Percentiles rank a stretch among this genome's conserved stretches.
These are phyloP conservation scores for Cladosporium sp. DNA, from an alignment of 2,329 filamentous ascomycete genomes.

Conservation along the genomic window DNA sequence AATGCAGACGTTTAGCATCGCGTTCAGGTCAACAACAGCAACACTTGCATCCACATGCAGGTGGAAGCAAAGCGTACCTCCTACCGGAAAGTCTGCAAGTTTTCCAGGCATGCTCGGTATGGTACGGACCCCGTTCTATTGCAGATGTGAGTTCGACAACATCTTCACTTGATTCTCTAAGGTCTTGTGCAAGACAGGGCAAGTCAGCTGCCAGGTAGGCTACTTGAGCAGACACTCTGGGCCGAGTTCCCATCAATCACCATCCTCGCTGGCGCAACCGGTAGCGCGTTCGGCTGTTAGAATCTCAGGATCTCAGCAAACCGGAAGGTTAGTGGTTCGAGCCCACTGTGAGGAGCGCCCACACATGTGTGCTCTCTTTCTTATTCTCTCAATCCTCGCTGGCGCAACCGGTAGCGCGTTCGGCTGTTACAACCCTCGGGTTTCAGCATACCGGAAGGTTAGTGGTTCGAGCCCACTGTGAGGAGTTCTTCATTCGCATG, in stretches of 20 bases:
- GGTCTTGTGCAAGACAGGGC: too few species aligned
- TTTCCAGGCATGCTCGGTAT: too few species aligned
- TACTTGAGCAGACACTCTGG: background rate
- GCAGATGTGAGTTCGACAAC: too few species aligned
- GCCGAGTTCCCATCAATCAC: background rate
- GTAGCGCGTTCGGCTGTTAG: conserved; percentile 13
- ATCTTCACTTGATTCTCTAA: too few species aligned
- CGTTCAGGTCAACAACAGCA: too few species aligned
- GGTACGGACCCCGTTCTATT: too few species aligned
- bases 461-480: background rate
- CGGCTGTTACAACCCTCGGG: background rate
- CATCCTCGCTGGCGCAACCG: conserved; percentile 10
- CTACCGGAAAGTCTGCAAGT: too few species aligned
- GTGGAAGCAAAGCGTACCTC: too few species aligned
- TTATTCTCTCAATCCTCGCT: background rate
- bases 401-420: background rate
- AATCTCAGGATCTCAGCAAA: background rate
- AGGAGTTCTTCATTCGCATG: background rate
- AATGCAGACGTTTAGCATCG: too few species aligned
- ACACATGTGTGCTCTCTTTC: background rate
- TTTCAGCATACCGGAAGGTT: background rate
- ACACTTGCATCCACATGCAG: too few species aligned
- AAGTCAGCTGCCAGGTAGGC: background rate
- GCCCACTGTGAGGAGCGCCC: conserved; percentile 8
- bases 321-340: conserved; percentile 12